phyloP scores from a whole-genome alignment of 495 filamentous ascomycete species.

The Hypoxylon trugodes region DNA sequence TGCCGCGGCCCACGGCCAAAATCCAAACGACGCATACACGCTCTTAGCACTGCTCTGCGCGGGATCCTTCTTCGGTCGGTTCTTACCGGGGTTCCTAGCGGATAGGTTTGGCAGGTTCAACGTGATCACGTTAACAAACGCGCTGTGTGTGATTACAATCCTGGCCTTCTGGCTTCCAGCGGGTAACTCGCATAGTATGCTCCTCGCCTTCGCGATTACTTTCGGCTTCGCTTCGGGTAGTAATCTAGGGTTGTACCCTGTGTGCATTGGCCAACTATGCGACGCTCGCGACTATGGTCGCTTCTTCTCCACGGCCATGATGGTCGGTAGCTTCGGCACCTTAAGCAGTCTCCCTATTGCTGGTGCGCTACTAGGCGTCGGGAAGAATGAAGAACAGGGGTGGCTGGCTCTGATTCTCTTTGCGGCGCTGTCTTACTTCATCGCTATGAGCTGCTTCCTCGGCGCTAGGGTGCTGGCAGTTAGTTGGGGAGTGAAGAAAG shows the following conservation, averaged over 20 bases:
- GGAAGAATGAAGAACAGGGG: conserved; percentile 50
- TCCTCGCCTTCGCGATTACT: conserved; percentile 75
- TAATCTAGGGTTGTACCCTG: conserved; percentile 85
- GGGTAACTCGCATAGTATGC: conserved; percentile 62
- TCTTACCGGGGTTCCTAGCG: conserved; percentile 73
- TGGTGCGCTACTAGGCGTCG: conserved; percentile 69
- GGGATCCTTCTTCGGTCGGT: conserved; percentile 69
- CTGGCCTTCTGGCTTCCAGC: conserved; percentile 85
- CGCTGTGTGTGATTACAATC: conserved; percentile 71
- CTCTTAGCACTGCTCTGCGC: conserved; percentile 67
- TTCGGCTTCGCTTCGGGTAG: conserved; percentile 89
- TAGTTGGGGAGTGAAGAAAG: conserved; percentile 66
- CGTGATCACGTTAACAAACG: conserved; percentile 61
- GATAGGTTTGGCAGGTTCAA: conserved; percentile 67
- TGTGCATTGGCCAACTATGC: conserved; percentile 91
- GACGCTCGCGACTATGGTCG: conserved; percentile 85
- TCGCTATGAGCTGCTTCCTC: conserved; percentile 67
- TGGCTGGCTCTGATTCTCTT: conserved; percentile 74
- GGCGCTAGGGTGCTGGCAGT: conserved; percentile 70
- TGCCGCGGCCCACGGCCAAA: conserved; percentile 55
- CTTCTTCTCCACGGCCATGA: conserved; percentile 87
- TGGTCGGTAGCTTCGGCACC: conserved; percentile 86
- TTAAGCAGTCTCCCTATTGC: conserved; percentile 90
- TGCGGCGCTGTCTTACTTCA: conserved; percentile 68
- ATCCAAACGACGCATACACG: conserved; percentile 67